phyloP scores from a whole-genome alignment of 805 yeast genomes.

The Vanderwaltozyma polyspora region DNA sequence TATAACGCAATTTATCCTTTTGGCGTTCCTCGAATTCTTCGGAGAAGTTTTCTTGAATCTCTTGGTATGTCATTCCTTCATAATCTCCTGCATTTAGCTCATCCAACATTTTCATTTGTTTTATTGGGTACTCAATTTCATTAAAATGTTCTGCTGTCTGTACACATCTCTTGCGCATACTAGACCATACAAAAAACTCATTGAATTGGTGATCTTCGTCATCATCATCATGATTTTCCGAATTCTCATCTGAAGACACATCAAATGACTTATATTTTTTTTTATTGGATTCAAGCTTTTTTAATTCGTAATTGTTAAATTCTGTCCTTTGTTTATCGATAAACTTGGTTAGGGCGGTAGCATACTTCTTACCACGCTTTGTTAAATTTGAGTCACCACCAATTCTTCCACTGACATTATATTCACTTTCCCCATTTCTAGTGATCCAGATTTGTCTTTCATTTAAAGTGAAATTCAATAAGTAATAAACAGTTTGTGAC shows the following conservation, averaged over 20 bases:
- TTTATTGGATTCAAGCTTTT: background rate
- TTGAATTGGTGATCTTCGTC: constrained; percentile 22
- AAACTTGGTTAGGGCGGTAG: constrained; percentile 62
- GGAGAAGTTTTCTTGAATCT: constrained; percentile 62
- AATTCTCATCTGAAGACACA: background rate
- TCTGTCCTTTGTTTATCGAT: constrained; percentile 58
- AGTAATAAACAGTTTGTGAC: constrained; percentile 83
- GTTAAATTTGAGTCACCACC: constrained; percentile 89
- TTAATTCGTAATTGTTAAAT: constrained; percentile 50
- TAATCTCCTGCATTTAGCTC: constrained; percentile 89
- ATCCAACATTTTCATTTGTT: constrained; percentile 86
- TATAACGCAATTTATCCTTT: constrained; percentile 68
- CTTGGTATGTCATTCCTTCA: constrained; percentile 87
- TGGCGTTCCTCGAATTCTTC: constrained; percentile 69
- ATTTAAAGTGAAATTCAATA: constrained; percentile 76
- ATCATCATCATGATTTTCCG: constrained; percentile 30
- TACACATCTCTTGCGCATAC: constrained; percentile 68
- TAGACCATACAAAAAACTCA: constrained; percentile 88
- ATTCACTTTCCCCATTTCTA: constrained; percentile 86
- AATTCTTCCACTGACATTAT: constrained; percentile 71
- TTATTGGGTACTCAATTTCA: constrained; percentile 61
- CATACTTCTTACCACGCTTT: constrained; percentile 61
- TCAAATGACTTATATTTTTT: constrained; percentile 1
- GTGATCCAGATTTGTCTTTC: constrained; percentile 92
- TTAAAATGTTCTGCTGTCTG: constrained; percentile 71